Base-by-base conservation (phyloP, 2,329 filamentous ascomycete species). In the Venturia carpophila region DNA sequence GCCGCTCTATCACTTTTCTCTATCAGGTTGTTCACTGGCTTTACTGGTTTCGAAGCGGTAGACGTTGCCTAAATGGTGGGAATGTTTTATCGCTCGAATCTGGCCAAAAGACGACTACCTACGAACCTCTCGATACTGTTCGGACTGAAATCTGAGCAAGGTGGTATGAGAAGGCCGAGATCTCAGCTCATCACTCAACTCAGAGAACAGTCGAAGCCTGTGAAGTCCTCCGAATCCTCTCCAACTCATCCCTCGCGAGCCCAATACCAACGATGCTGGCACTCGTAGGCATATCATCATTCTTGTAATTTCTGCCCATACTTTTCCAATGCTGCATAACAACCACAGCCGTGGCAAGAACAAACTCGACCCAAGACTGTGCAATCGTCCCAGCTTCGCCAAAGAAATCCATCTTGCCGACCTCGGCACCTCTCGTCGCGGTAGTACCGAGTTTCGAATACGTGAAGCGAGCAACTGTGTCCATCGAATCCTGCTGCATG, bases 261-360 rank as follows among this genome's bases (percentile, higher is more conserved):
- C n/a, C 61, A 5, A 15, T 17, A 2, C 61, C 61, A 27, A 9
- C n/a, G 5, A 58, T 43, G 21, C 63, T 64, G 52, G 21, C 58
- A 45, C 37, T 60, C 19, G 47, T 30, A 2, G 52, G 47, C n/a
- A 39, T 42, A 27, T 55, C 62, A 9, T 27, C 39, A 27, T 63
- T 66, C 60, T 45, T 62, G 49, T 63, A 63, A 43, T 63, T 45
- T 34, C 43, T 55, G 3, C 64, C 64, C 64, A 63, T 66, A 9
- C 39, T 63, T 37, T 62, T 56, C 58, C 43, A 66, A 43, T 66
- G 64, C 30, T 62, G 47, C 42, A 66, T 63, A 17, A 42, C 42
- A 41, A 63, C 42, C 3, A 37, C 3, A 27, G 21, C 63, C 13
- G 39, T 63, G 3, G 52, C 41, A 10, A 66, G 21, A 2, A 66